A percentile compares a stretch with the other conserved stretches of the same genome.
phyloP scores from a whole-genome alignment of 441 rosid genomes.

The Bruguiera hainesii region DNA sequence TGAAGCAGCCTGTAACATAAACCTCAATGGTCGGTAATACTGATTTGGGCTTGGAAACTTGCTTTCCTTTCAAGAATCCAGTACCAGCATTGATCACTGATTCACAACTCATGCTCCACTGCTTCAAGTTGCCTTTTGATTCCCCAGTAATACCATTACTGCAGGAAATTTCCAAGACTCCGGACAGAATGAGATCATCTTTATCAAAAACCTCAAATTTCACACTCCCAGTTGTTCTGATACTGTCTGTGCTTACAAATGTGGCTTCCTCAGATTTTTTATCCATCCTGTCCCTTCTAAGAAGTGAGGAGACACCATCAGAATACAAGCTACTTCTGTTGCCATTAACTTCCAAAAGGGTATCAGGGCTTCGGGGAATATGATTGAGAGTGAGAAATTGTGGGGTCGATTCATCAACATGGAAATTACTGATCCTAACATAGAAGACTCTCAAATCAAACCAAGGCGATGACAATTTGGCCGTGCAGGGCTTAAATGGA shows the following conservation, averaged over 20 bases:
- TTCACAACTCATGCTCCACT: conserved; percentile 75
- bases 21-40: conserved; percentile 62
- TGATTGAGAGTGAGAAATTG: conserved; percentile 65
- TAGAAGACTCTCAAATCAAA: conserved; percentile 83
- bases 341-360: conserved; percentile 76
- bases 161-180: conserved; percentile 54
- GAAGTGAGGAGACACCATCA: conserved; percentile 52
- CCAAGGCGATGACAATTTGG: conserved; percentile 49
- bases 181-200: conserved; percentile 58
- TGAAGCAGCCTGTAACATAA: conserved; percentile 66
- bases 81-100: conserved; percentile 36
- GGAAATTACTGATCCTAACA: conserved; percentile 66
- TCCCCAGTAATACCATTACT: conserved; percentile 46
- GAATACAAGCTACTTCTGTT: conserved; percentile 45
- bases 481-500: conserved; percentile 33
- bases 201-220: conserved; percentile 65
- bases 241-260: conserved; percentile 71
- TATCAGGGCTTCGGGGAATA: conserved; percentile 62
- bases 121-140: conserved; percentile 37
- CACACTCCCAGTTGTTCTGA: conserved; percentile 69
- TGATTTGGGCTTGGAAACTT: conserved; percentile 34
- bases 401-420: conserved; percentile 61
- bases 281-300: conserved; percentile 69
- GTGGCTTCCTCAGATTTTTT: conserved; percentile 78
- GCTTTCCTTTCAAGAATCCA: conserved; percentile 62